Percentiles rank a stretch among this genome's conserved stretches.
Evolutionary conservation across 176 grass and related monocot species (phyloP).

Genomic region (Eremochloa ophiuroides): DNA sequence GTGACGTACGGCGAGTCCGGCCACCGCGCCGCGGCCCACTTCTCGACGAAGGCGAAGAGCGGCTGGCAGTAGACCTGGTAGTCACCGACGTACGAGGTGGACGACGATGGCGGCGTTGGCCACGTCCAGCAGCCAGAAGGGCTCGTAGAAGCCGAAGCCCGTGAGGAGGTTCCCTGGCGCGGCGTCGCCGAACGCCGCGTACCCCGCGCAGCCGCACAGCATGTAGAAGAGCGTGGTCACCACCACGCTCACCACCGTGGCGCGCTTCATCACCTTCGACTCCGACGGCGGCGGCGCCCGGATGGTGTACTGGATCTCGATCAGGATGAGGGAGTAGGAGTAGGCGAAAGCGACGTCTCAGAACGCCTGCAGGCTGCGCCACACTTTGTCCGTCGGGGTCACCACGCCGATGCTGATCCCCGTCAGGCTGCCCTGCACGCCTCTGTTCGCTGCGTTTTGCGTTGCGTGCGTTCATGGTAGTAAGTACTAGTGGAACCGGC

Average conservation of each 20-base stretch:
- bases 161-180: conserved; percentile 53
- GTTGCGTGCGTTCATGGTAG: too few species aligned
- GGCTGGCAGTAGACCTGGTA: too few species aligned
- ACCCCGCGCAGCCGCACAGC: conserved; percentile 51
- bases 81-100: too few species aligned
- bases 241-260: conserved; percentile 33
- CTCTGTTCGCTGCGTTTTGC: conserved; percentile 54
- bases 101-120: conserved; percentile 55
- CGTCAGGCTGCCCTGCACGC: conserved; percentile 67
- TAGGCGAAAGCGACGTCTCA: conserved; percentile 87
- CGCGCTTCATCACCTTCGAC: conserved; percentile 48
- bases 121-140: conserved; percentile 62
- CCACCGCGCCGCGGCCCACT: too few species aligned
- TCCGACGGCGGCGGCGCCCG: conserved; percentile 37
- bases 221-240: conserved; percentile 53
- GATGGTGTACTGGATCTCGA: conserved; percentile 75
- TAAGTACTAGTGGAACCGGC: too few species aligned
- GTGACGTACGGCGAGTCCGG: too few species aligned
- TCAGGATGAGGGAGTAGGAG: conserved; percentile 81
- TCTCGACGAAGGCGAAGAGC: too few species aligned
- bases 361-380: conserved; percentile 82
- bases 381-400: conserved; percentile 61
- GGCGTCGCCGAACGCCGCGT: conserved; percentile 50
- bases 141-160: conserved; percentile 61
- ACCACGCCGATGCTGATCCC: conserved; percentile 75